These are phyloP conservation scores for Luvunga scandens DNA, from an alignment of 345 rosid species.

Conservation along the genomic window DNA sequence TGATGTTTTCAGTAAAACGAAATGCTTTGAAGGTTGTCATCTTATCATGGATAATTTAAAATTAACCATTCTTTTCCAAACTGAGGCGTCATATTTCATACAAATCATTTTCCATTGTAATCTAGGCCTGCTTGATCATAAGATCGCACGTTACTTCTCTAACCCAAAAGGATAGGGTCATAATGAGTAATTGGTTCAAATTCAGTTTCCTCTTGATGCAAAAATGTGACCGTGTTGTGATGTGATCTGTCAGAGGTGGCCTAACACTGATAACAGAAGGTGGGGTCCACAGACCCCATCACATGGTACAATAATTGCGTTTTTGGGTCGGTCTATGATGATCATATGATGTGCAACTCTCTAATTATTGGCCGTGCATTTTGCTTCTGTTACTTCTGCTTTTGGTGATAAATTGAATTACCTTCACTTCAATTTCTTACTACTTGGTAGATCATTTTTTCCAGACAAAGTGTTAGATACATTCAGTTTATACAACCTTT, in stretches of 20 bases:
- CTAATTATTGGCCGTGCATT: not conserved
- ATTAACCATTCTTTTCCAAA: not conserved
- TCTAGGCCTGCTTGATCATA: too few relatives aligned
- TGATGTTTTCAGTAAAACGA: too few relatives aligned
- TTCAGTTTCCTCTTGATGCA: not conserved
- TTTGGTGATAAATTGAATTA: not conserved
- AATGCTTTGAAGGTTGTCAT: too few relatives aligned
- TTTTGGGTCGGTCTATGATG: not conserved
- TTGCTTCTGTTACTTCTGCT: too few relatives aligned
- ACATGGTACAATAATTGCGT: not conserved
- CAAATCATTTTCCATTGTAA: not conserved
- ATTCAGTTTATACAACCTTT: too few relatives aligned
- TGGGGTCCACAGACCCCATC: not conserved
- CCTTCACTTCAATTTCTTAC: not conserved
- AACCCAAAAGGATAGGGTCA: too few relatives aligned
- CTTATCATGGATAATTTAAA: too few relatives aligned
- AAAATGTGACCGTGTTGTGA: not conserved
- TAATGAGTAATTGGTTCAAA: not conserved
- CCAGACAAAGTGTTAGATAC: too few relatives aligned
- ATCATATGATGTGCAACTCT: not conserved
- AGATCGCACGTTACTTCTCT: too few relatives aligned
- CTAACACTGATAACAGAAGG: not conserved
- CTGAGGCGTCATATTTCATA: not conserved
- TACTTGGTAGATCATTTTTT: too few relatives aligned
- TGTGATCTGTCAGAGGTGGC: not conserved